Conservation (phyloP, 345 rosid genomes). For the Tarenaya hassleriana region DNA sequence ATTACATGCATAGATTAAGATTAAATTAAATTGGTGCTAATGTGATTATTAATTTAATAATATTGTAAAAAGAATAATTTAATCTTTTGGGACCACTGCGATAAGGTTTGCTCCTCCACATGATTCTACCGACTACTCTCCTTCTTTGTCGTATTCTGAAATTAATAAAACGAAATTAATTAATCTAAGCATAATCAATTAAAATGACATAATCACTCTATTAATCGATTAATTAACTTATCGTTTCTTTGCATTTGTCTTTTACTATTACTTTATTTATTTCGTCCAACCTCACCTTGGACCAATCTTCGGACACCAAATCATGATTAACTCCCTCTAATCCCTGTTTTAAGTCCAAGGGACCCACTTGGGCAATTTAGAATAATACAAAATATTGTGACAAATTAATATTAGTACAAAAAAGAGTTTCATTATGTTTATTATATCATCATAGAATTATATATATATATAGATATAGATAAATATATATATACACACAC, state of each 20-base stretch:
- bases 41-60: too few relatives aligned
- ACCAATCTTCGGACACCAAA: slow-evolving; percentile 11
- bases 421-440: too few relatives aligned
- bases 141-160: slow-evolving; percentile 17
- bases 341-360: background rate
- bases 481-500: too few relatives aligned
- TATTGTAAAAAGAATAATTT: too few relatives aligned
- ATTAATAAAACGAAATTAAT: slow-evolving; percentile 14
- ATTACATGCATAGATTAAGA: too few relatives aligned
- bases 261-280: background rate
- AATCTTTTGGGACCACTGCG: background rate
- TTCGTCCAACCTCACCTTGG: background rate
- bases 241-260: background rate
- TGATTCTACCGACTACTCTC: slow-evolving; percentile 22
- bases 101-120: slow-evolving; percentile 27
- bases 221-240: slow-evolving; percentile 8
- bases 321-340: background rate
- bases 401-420: too few relatives aligned
- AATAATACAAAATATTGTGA: too few relatives aligned
- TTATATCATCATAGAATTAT: too few relatives aligned
- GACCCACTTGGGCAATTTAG: too few relatives aligned
- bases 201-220: slow-evolving; percentile 12
- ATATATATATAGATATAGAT: too few relatives aligned
- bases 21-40: too few relatives aligned
- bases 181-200: too few relatives aligned